Base-by-base conservation (phyloP, 306 rosid species). In the Fagus sylvatica region DNA sequence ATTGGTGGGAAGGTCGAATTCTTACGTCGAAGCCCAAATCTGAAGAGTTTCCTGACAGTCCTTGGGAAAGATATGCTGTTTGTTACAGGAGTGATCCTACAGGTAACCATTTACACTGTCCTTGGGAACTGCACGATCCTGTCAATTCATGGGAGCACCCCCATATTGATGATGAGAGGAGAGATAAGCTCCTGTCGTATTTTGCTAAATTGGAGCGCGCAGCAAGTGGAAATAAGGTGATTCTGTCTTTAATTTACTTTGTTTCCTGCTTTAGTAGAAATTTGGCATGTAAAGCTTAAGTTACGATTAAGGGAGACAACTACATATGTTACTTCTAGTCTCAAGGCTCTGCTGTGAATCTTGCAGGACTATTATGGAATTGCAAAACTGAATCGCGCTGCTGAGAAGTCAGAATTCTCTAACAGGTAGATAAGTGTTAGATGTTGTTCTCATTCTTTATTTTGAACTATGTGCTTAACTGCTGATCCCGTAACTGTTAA, bases 51-150 rank as follows among this genome's bases (percentile, higher is more conserved):
- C 97, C 98, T 0, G 88, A 89, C 71, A 93, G 98, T 87, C 97
- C 98, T 41, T 91, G 98, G 98, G 90, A 89, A 71, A 88, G 91
- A 86, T 85, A 82, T 79, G 53, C 6, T 71, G 74, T 93, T 73
- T 78, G 71, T 60, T 93, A 93, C 75, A 82, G 80, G 79, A 75
- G 79, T 53, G 91, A 91, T 61, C 84, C 87, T 51, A 60, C 53
- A 42, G 86, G 78, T 39, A 42, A n/a, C 70, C 90, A 87, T 76
- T 70, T 10, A 64, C 98, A 93, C 76, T 86, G 96, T 84, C 98
- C 98, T 4, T 93, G 98, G 98, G 98, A 93, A 78, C 84, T 93
- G 54, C 82, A 76, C 68, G 97, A 91, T 78, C 85, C 73, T 2
- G 89, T 78, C 75, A 71, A 76, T 32, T 79, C n/a, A 28, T 87